Conservation (phyloP, 495 filamentous ascomycete genomes). For the Aspergillus ostianus region DNA sequence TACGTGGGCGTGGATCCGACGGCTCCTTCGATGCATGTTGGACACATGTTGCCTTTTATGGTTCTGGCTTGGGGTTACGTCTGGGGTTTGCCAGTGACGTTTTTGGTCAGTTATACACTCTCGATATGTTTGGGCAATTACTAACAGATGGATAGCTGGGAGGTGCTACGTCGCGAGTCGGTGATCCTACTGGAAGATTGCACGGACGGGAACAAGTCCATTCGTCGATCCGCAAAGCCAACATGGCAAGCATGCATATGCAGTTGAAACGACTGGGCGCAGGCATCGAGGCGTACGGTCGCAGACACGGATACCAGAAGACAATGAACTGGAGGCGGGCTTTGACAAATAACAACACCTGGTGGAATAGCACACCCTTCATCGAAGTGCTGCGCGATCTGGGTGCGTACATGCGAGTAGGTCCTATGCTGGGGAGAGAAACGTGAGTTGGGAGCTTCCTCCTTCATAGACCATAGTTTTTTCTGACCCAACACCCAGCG, state of each 20-base stretch:
- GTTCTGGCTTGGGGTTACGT: constrained; percentile 90
- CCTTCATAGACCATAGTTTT: neutral
- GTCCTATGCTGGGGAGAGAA: constrained; percentile 84
- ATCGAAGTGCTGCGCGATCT: constrained; percentile 70
- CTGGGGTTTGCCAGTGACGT: constrained; percentile 71
- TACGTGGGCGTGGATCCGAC: constrained; percentile 95
- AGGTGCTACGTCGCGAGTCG: constrained; percentile 80
- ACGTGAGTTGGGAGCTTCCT: constrained; percentile 59
- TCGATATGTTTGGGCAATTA: neutral
- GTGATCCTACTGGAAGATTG: constrained; percentile 80
- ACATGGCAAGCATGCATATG: constrained; percentile 72
- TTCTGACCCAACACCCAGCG: constrained; percentile 45
- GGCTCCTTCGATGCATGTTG: constrained; percentile 84
- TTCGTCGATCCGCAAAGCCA: constrained; percentile 56
- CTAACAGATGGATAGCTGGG: constrained; percentile 57
- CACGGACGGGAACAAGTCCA: constrained; percentile 61
- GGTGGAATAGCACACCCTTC: constrained; percentile 69
- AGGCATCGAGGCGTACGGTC: constrained; percentile 63
- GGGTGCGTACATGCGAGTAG: constrained; percentile 69
- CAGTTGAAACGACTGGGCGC: constrained; percentile 78
- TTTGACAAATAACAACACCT: constrained; percentile 74
- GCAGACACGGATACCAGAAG: constrained; percentile 58
- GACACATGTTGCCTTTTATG: constrained; percentile 93
- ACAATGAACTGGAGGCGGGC: constrained; percentile 62
- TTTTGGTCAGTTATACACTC: constrained; percentile 51